These are phyloP conservation scores for Pyricularia pennisetigena DNA, from an alignment of 2,329 filamentous ascomycete species.

Conservation along the genomic window DNA sequence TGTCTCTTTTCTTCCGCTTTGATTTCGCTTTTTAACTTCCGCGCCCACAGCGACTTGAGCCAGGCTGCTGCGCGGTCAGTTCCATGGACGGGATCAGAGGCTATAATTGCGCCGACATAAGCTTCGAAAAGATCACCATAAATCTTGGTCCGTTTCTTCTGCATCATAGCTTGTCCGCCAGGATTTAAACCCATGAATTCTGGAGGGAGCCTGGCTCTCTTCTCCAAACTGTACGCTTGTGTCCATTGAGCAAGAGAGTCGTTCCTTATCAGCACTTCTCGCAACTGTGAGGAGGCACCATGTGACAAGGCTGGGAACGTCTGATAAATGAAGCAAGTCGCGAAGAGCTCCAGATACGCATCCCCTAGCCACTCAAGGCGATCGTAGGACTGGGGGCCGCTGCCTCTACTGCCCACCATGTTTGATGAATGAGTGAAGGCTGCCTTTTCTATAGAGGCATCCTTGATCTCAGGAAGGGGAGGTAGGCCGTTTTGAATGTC, in stretches of 20 bases:
- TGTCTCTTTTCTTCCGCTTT: slow-evolving; percentile 22
- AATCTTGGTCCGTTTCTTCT: slow-evolving; percentile 57
- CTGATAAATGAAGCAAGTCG: slow-evolving; percentile 61
- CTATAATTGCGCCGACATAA: slow-evolving; percentile 70
- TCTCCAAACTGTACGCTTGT: slow-evolving; percentile 59
- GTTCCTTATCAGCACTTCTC: slow-evolving; percentile 75
- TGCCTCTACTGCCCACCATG: slow-evolving; percentile 24
- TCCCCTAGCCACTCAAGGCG: slow-evolving; percentile 84
- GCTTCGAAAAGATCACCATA: slow-evolving; percentile 85
- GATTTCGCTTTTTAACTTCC: slow-evolving; percentile 48
- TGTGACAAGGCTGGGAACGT: slow-evolving; percentile 56
- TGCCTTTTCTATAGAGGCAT: slow-evolving; percentile 48
- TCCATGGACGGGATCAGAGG: slow-evolving; percentile 56
- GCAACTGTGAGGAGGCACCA: slow-evolving; percentile 63
- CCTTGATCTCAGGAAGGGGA: slow-evolving; percentile 49
- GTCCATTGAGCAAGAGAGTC: slow-evolving; percentile 64
- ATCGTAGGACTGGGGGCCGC: slow-evolving; percentile 54
- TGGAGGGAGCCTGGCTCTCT: slow-evolving; percentile 46
- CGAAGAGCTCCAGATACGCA: slow-evolving; percentile 64
- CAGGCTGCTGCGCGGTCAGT: slow-evolving; percentile 53
- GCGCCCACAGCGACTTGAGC: slow-evolving; percentile 67
- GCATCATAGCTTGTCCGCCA: slow-evolving; percentile 27
- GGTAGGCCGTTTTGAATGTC: slow-evolving; percentile 40
- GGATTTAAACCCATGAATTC: slow-evolving; percentile 25
- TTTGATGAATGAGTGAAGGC: slow-evolving; percentile 58